Evolutionary conservation across 441 rosid species (phyloP), one percentile per base, ranked within the genome.

Genomic region (Pelargonium australe): DNA sequence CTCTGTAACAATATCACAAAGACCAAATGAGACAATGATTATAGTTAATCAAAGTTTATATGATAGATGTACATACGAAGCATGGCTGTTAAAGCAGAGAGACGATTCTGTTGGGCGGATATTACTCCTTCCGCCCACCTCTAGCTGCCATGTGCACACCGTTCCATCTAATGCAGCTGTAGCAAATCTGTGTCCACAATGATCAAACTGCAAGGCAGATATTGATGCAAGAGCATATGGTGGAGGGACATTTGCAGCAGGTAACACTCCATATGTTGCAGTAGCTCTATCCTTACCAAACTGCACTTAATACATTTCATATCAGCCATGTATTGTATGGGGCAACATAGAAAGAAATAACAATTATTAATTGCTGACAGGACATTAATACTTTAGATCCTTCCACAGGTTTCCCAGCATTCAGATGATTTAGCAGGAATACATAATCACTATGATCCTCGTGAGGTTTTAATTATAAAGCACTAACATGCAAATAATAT

Each of bases 121-220:
- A 68, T 91, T 91, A 85, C 96, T 86, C 83, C 95, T 82, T 80
- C 96, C 96, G 69, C 96, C 97, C 75, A 87, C 99, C 83, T 89
- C 97, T 71, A 92, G 84, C 81, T 91, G 94, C 99, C 99, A 94
- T 3, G 90, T 84, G 84, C 94, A 91, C 57, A 89, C 88, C 60
- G 92, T 91, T 83, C 97, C 99, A 84, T 91, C 97, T 25, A 84
- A 78, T 53, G 97, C 95, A 19, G 96, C 88, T 69, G 93, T 85
- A 49, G 90, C 89, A 86, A 94, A 94, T 83, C 97, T 84, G 74
- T 87, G 97, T 67, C 99, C 99, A 69, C 80, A 89, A 75, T 80
- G 91, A 78, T 91, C 99, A 72, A 94, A 89, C 74, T 86, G 87
- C 85, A 91, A 74, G 44, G 97, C 89, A 45, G 95, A 88, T 77